Conservation (phyloP, 345 rosid genomes). For the Linum lewisii region DNA sequence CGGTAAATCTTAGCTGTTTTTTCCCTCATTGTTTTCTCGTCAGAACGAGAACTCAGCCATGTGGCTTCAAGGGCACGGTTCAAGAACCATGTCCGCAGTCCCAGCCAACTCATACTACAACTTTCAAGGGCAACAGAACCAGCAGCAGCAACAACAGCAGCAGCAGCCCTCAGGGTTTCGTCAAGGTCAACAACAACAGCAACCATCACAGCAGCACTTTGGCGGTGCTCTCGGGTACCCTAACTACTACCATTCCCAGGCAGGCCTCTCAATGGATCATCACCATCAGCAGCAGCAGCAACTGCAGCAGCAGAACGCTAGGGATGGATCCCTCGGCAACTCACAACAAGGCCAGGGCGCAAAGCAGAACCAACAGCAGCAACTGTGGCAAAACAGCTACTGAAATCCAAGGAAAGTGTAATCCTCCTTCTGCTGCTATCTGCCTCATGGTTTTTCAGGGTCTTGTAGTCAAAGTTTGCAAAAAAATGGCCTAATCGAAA, state of each 20-base stretch:
- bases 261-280: slow-evolving; percentile 69
- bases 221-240: slow-evolving; percentile 65
- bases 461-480: slow-evolving; percentile 29
- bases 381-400: slow-evolving; percentile 97
- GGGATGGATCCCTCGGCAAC: slow-evolving; percentile 54
- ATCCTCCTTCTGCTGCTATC: not conserved
- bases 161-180: slow-evolving; percentile 72
- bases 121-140: slow-evolving; percentile 66
- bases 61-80: slow-evolving; percentile 85
- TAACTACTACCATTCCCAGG: slow-evolving; percentile 69
- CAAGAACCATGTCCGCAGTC: slow-evolving; percentile 67
- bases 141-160: not conserved
- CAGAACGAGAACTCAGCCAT: slow-evolving; percentile 80
- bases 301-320: slow-evolving; percentile 59
- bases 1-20: slow-evolving; percentile 1
- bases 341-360: slow-evolving; percentile 63
- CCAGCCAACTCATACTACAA: slow-evolving; percentile 72
- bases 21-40: slow-evolving; percentile 7
- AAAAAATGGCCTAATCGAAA: slow-evolving; percentile 31
- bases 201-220: slow-evolving; percentile 25
- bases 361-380: slow-evolving; percentile 69
- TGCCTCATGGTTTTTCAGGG: slow-evolving; percentile 52
- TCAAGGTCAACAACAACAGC: slow-evolving; percentile 42
- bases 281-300: slow-evolving; percentile 48
- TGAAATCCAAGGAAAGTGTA: slow-evolving; percentile 12